Evolutionary conservation across 2,329 filamentous ascomycete species (phyloP), one percentile per base, ranked within the genome.

Genomic region (Colletotrichum aenigma): DNA sequence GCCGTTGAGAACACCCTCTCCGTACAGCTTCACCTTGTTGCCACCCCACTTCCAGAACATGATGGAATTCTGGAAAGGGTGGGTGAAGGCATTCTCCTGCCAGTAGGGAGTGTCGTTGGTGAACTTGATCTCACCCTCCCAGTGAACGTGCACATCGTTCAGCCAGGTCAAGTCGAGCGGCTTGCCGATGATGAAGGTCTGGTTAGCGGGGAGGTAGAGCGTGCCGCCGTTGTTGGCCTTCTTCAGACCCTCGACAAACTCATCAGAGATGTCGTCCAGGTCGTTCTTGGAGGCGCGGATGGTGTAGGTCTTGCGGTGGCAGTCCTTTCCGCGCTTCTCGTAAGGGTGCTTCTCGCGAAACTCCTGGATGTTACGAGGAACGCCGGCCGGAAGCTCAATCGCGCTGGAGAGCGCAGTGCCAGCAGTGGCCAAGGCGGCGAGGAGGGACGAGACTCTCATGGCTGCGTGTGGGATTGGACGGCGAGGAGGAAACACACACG

Each of bases 11-110:
- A 87, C 91, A 58, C 91, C 91, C 48, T 77, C 74, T 24, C 76
- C 73, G 77, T 93, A 94, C 72, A 94, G 87, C 76, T 93, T 92
- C 30, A 94, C 91, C 79, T 94, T 92, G 24, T 88, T 85, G 34
- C 93, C 93, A 55, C 93, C 92, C 48, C 93, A 87, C 80, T 92
- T 89, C 87, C 92, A 94, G 86, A 94, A 94, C 3, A 91, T 91
- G 1, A 91, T 92, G 7, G 89, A 88, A 78, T 94, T 93, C 77
- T 94, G 93, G 84, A 91, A 94, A 16, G 85, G 85, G 56, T 93
- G 91, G 52, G 85, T 86, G 86, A 94, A 94, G 28, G 88, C 86
- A 79, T 93, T 88, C 28, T 86, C 87, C 82, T 93, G 89, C 93
- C 93, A 94, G 84, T 93, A 94, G 74, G 89, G 87, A 2, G 90